Evolutionary conservation across 148 eudicot species (phyloP).

Genomic region (Camellia lanceoleosa): DNA sequence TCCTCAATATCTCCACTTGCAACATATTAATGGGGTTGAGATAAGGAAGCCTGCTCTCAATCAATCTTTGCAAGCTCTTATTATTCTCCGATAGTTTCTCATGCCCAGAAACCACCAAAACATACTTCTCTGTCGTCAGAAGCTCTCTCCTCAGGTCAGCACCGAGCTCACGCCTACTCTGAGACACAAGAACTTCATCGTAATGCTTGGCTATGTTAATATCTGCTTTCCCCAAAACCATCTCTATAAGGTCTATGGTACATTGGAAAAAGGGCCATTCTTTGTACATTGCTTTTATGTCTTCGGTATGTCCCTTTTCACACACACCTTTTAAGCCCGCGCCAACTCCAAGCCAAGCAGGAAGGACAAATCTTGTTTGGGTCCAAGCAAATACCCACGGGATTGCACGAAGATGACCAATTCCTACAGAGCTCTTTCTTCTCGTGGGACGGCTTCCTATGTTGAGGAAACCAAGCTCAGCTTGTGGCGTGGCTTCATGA

Average conservation of each 20-base stretch:
- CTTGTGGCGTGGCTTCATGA: slow-evolving; percentile 91
- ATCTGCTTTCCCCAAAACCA: slow-evolving; percentile 87
- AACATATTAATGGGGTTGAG: slow-evolving; percentile 82
- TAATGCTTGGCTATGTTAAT: slow-evolving; percentile 69
- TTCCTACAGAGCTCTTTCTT: slow-evolving; percentile 60
- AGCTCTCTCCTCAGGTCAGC: slow-evolving; percentile 59
- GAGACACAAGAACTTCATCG: slow-evolving; percentile 67
- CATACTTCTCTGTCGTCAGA: slow-evolving; percentile 52
- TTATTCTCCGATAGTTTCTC: slow-evolving; percentile 67
- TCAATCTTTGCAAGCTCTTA: slow-evolving; percentile 57
- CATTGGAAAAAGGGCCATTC: slow-evolving; percentile 93
- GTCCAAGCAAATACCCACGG: slow-evolving; percentile 99
- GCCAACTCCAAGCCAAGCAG: slow-evolving; percentile 94
- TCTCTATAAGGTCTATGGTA: slow-evolving; percentile 80
- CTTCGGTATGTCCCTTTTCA: slow-evolving; percentile 70
- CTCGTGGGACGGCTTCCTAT: slow-evolving; percentile 87
- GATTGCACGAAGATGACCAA: slow-evolving; percentile 73
- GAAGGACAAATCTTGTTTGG: slow-evolving; percentile 82
- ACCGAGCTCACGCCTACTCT: slow-evolving; percentile 55
- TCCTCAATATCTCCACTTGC: slow-evolving; percentile 79
- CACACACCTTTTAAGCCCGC: slow-evolving; percentile 71
- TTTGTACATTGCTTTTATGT: slow-evolving; percentile 63
- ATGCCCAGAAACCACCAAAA: slow-evolving; percentile 65
- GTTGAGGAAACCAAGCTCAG: slow-evolving; percentile 81
- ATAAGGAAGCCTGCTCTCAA: slow-evolving; percentile 78